Evolutionary conservation across 768 basidiomycete genomes (phyloP).

Genomic region (Pholiota conissans): DNA sequence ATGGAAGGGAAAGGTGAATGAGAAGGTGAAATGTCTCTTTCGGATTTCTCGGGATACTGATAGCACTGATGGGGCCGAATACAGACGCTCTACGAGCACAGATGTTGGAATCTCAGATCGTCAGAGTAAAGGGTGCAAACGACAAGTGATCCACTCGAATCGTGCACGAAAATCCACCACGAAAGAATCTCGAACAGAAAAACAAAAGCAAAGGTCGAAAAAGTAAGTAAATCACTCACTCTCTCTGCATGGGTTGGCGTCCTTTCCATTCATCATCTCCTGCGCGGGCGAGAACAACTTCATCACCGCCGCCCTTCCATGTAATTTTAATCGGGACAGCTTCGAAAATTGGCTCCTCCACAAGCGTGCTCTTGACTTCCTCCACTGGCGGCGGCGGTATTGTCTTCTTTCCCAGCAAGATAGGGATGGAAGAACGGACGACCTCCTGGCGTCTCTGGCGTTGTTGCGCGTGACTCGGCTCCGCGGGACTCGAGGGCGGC

Average conservation of each 20-base stretch:
- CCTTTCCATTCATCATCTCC: slow-evolving; percentile 80
- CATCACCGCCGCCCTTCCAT: slow-evolving; percentile 66
- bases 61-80: background rate
- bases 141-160: background rate
- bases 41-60: background rate
- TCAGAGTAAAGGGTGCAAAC: too few species aligned
- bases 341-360: slow-evolving; percentile 24
- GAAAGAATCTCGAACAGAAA: too few species aligned
- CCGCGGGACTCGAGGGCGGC: slow-evolving; percentile 19
- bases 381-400: slow-evolving; percentile 14
- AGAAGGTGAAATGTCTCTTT: background rate
- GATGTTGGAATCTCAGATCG: too few species aligned
- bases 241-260: slow-evolving; percentile 59
- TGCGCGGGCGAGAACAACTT: slow-evolving; percentile 68
- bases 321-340: slow-evolving; percentile 51
- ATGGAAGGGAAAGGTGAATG: background rate
- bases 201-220: slow-evolving; percentile 8
- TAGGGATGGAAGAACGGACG: slow-evolving; percentile 63
- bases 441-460: slow-evolving; percentile 36
- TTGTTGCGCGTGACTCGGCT: slow-evolving; percentile 1
- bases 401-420: slow-evolving; percentile 35
- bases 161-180: background rate
- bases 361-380: slow-evolving; percentile 8
- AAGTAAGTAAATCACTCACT: slow-evolving; percentile 41
- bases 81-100: too few species aligned